Evolutionary conservation across 768 basidiomycete species (phyloP), one percentile per base, ranked within the genome.

Genomic region (Pleurotus cornucopiae): DNA sequence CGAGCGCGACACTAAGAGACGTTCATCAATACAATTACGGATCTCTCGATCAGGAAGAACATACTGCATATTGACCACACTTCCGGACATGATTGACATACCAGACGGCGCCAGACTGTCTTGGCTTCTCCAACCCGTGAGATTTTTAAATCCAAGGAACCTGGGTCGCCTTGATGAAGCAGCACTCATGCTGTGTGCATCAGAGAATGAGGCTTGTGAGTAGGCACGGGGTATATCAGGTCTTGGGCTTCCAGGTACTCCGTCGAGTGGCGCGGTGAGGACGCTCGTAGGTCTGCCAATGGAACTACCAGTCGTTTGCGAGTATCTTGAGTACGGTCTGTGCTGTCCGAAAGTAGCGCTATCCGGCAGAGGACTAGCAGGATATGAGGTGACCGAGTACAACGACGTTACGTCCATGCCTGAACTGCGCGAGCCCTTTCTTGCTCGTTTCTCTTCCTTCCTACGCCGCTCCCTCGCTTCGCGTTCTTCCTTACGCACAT

Each of bases 11-110:
- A 64, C 91, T 93, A 61, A 7, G 59, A 59, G 57, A 38, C 25
- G 20, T 47, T 11, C 41, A 53, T 26, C 58, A 58, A 56, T n/a
- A 55, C 51, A n/a, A 60, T 49, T 45, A 49, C 40, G 46, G 39
- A 52, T 12, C 20, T 23, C 55, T 49, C 44, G 23, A 14, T 59
- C 49, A 52, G 54, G 21, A 47, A 49, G 38, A 1, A 85, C 89
- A 60, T 72, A 93, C 91, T 94, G 91, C 91, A 94, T 93, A 67
- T 93, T 89, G 61, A 93, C 72, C 89, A 94, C 91, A 63, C 91
- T 94, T 53, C 91, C 91, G 2, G 88, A 87, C 66, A 88, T 79
- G 9, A 86, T 88, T 23, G 90, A 87, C 66, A 88, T 79, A 6
- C 87, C 89, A 25, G 90, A 89, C n/a, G 81, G 79, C 1, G 89